Evolutionary conservation across 352 stramenopile genomes (phyloP), one percentile per base, ranked within the genome.

Genomic region (Globisporangium abappressorium): DNA sequence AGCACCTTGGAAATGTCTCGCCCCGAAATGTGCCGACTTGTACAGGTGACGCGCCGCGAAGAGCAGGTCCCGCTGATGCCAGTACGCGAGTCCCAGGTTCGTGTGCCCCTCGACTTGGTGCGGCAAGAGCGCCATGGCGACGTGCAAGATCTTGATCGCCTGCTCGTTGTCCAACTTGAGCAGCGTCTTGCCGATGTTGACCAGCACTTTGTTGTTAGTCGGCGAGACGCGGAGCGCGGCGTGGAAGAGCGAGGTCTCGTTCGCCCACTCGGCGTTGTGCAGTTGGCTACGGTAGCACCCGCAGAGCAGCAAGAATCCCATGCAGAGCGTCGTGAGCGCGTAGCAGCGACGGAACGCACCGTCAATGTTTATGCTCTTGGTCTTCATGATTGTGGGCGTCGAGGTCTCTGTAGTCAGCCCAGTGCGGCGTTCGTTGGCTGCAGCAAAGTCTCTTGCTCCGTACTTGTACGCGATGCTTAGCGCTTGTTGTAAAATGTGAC

Each of bases 121-220:
- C 0, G 81, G 77, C 28, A 86, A 36, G 47, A 90, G 59, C 18
- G 69, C 76, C 0, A 82, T 64, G 2, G 80, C 65, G 1, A 81
- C 56, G 1, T 78, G 74, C 22, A 86, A 47, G 11, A 86, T 74
- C 11, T 72, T 34, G 12, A 89, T 65, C 9, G 84, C 79, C 11
- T 64, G 71, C 3, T 58, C 38, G 1, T 79, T 73, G 57, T 92
- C 71, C 18, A 51, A n/a, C 38, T 78, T 75, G 5, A 95, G 77
- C 5, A 88, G 33, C 15, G 78, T 81, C 68, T 95, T 93, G 26
- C 74, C 83, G 43, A 85, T 65, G 61, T 95, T 94, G 18, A 76
- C 87, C 2, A 94, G 75, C 38, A 89, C 85, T 71, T 95, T 95
- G 67, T 89, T 74, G 57, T 93, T 95, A 5, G 77, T 81, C 7